A percentile compares a stretch with the other conserved stretches of the same genome.
phyloP scores from a whole-genome alignment of 768 basidiomycete genomes.

The Termitomyces sp. region DNA sequence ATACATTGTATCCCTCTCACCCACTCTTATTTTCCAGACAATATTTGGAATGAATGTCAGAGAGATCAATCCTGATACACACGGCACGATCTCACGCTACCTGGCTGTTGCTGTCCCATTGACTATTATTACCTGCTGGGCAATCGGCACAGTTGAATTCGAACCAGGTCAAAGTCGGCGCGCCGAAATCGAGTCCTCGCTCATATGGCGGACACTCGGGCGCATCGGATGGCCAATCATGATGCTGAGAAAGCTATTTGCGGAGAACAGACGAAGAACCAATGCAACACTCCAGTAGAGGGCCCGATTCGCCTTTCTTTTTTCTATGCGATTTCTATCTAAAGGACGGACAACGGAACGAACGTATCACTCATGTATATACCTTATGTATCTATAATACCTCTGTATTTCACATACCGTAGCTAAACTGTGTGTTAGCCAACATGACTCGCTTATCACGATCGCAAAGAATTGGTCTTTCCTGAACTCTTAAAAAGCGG shows the following conservation, averaged over 20 bases:
- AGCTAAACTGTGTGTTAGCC: not conserved
- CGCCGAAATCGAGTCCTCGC: not conserved
- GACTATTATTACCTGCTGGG: slow-evolving; percentile 42
- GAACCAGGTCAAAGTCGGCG: slow-evolving; percentile 4
- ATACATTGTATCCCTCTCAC: not conserved
- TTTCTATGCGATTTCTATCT: not conserved
- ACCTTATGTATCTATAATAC: not conserved
- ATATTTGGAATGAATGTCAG: slow-evolving; percentile 56
- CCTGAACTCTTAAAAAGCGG: too few relatives aligned
- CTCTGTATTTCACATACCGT: not conserved
- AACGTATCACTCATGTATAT: not conserved
- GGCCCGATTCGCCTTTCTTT: not conserved
- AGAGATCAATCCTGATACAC: slow-evolving; percentile 31
- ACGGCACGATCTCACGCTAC: slow-evolving; percentile 35
- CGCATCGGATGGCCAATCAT: slow-evolving; percentile 16
- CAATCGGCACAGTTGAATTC: slow-evolving; percentile 43
- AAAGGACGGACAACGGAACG: not conserved
- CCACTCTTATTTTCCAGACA: slow-evolving; percentile 25
- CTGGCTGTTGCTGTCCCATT: slow-evolving; percentile 34
- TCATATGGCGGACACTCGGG: slow-evolving; percentile 9
- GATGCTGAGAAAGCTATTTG: slow-evolving; percentile 1
- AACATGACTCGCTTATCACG: not conserved
- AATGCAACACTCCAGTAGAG: not conserved
- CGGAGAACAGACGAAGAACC: not conserved
- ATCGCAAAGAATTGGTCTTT: not conserved